These are phyloP conservation scores for Colletotrichum destructivum DNA, from an alignment of 2,329 filamentous ascomycete genomes.

Conservation along the genomic window DNA sequence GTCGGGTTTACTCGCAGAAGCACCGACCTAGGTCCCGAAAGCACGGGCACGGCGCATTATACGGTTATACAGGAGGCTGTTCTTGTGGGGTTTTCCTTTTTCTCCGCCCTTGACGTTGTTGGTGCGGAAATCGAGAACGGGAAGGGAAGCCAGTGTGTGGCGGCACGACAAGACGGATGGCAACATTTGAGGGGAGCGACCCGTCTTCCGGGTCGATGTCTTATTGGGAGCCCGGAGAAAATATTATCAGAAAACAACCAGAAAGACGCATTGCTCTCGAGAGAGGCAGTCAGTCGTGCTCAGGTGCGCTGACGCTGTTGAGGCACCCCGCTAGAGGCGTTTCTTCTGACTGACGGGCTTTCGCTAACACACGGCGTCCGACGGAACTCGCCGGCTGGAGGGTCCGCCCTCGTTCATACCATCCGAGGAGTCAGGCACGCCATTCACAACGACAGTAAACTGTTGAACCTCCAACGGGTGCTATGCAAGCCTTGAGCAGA, in stretches of 20 bases:
- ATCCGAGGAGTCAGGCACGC: not conserved
- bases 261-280: not conserved
- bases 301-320: not conserved
- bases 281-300: not conserved
- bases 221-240: not conserved
- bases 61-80: conserved; percentile 18
- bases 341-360: not conserved
- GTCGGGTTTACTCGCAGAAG: conserved; percentile 38
- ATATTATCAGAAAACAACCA: not conserved
- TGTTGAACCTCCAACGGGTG: not conserved
- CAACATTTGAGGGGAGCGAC: conserved; percentile 17
- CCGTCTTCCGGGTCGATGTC: conserved; percentile 12
- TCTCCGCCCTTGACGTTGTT: not conserved
- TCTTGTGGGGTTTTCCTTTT: not conserved
- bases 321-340: not conserved
- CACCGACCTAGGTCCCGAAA: conserved; percentile 37
- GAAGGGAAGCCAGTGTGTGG: conserved; percentile 1
- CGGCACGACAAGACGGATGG: conserved; percentile 22
- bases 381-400: not conserved
- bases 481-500: not conserved
- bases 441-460: not conserved
- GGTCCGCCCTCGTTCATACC: not conserved
- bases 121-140: not conserved
- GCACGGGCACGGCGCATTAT: conserved; percentile 30
- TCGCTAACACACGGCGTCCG: not conserved